Evolutionary conservation across 2,329 filamentous ascomycete genomes (phyloP).

Genomic region (Coniochaeta ligniaria): DNA sequence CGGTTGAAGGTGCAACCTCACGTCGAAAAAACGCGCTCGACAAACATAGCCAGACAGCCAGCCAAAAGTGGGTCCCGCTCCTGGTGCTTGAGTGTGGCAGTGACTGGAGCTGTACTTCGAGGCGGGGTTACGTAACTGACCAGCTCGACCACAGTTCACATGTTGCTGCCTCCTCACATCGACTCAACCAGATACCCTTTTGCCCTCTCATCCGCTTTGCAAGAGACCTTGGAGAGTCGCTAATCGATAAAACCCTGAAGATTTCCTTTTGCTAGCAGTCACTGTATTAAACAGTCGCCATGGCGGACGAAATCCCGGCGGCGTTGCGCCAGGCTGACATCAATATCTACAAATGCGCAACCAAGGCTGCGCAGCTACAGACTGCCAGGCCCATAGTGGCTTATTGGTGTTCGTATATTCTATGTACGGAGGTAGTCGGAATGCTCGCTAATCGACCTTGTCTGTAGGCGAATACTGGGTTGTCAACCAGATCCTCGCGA

Average conservation of each 20-base stretch:
- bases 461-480: constrained; percentile 83
- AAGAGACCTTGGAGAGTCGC: neutral
- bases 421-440: too few species aligned
- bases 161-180: neutral
- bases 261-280: neutral
- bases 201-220: neutral
- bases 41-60: too few species aligned
- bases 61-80: too few species aligned
- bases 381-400: constrained; percentile 78
- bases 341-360: constrained; percentile 63
- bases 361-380: constrained; percentile 78
- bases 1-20: too few species aligned
- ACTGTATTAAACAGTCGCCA: constrained; percentile 28
- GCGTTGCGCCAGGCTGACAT: constrained; percentile 76
- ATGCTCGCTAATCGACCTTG: neutral
- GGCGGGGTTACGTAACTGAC: neutral
- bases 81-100: too few species aligned
- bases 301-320: constrained; percentile 66
- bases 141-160: neutral
- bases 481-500: constrained; percentile 82
- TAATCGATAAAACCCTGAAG: neutral
- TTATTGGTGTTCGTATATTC: constrained; percentile 76
- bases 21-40: too few species aligned
- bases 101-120: neutral
- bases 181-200: neutral